Evolutionary conservation across 805 yeast species (phyloP), one percentile per base, ranked within the genome.

Genomic region (Lipomyces oligophaga): DNA sequence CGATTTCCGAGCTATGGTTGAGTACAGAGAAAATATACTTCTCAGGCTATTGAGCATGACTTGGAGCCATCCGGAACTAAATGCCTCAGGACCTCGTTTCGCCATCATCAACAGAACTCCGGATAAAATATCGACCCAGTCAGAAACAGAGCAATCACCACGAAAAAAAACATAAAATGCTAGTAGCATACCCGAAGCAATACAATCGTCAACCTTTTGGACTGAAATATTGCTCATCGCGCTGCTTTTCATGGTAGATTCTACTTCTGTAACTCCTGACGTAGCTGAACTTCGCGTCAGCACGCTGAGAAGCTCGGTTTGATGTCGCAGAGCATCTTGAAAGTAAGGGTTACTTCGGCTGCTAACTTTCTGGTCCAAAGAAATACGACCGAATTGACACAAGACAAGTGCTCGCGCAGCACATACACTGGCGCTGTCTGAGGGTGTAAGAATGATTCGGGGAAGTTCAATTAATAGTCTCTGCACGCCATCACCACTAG

Each of bases 321-420:
- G 52, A 21, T 38, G 28, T 21, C 34, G 31, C 21, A 43, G 20
- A 4, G 41, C 52, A 20, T 42, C 26, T n/a, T 37, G 39, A 21
- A 38, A 42, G 47, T 47, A 47, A 18, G 28, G 30, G 8, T 38
- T 31, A 13, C 39, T 47, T 6, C 42, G 4, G 3, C 42, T 30
- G 11, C 20, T 40, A 18, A 47, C 26, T 11, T 47, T 41, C 11
- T 5, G n/a, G 27, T 43, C 33, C 4, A 27, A 19, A 4, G 22
- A 15, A 5, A 35, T 26, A n/a, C 13, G 13, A 8, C 47, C 47
- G 26, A 41, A 43, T 33, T 47, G 46, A 2, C 43, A 27, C 19
- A 47, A 27, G 15, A 47, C 32, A 16, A 47, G 15, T 3, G 52
- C 44, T 5, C 45, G 32, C 3, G 52, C 24, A 2, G 52, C 47